Conservation (phyloP, 805 yeast genomes). For the Wickerhamomyces subpelliculosus region DNA sequence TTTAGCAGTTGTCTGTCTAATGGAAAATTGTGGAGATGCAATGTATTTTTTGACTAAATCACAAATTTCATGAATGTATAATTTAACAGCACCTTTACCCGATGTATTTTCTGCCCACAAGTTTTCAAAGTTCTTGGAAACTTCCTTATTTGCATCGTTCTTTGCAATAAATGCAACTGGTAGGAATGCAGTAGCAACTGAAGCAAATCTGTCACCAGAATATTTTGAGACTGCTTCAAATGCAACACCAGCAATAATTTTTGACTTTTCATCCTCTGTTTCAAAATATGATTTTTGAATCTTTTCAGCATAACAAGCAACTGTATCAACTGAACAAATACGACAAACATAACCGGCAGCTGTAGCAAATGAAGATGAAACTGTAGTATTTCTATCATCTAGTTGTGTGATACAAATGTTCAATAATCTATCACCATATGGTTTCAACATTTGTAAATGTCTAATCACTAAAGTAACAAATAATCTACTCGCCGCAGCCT, state of each 20-base stretch:
- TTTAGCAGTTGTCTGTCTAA: conserved; percentile 65
- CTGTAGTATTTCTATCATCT: conserved; percentile 63
- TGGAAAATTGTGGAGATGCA: conserved; percentile 48
- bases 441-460: conserved; percentile 37
- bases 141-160: conserved; percentile 48
- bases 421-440: conserved; percentile 58
- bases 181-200: conserved; percentile 55
- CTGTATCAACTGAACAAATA: conserved; percentile 44
- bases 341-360: conserved; percentile 77
- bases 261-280: conserved; percentile 36
- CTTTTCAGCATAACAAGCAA: conserved; percentile 45
- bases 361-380: conserved; percentile 68
- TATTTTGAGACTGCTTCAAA: conserved; percentile 61
- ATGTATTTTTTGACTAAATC: conserved; percentile 43
- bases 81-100: conserved; percentile 57
- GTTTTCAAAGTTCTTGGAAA: conserved; percentile 42
- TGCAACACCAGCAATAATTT: conserved; percentile 52
- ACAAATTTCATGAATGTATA: conserved; percentile 67
- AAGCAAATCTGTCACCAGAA: conserved; percentile 59
- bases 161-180: conserved; percentile 79
- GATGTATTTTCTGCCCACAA: conserved; percentile 82
- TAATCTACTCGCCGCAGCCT: conserved; percentile 75
- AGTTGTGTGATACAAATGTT: conserved; percentile 52
- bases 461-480: conserved; percentile 57
- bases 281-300: conserved; percentile 56